Evolutionary conservation across 192 early-diverging fungal genomes (phyloP).

Genomic region (Coemansia sp.): DNA sequence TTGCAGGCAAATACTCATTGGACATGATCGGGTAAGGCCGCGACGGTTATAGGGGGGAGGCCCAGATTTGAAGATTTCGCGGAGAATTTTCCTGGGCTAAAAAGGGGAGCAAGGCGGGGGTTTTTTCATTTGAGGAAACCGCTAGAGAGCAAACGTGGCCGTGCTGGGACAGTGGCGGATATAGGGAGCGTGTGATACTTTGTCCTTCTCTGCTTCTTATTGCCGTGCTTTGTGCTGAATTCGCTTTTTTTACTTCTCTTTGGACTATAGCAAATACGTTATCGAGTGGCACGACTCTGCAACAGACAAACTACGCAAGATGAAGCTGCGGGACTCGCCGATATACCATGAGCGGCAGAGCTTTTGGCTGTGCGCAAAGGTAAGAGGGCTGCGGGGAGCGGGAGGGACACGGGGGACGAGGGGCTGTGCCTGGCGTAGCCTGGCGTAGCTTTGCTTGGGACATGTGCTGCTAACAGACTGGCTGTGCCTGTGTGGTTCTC

Average conservation of each 20-base stretch:
- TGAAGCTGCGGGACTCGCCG: conserved; percentile 45
- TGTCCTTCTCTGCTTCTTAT: background rate
- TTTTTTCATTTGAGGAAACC: conserved; percentile 1
- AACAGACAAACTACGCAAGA: conserved; percentile 11
- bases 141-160: no score
- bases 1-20: background rate
- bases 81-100: background rate
- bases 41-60: no score
- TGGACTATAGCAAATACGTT: conserved; percentile 12
- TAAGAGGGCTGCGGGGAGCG: no score
- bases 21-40: no score
- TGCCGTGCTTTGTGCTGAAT: background rate
- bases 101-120: no score
- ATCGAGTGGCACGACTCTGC: conserved; percentile 19
- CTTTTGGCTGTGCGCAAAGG: conserved; percentile 53
- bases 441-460: no score
- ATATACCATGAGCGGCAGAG: conserved; percentile 52
- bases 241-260: background rate
- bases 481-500: background rate
- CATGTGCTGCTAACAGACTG: no score
- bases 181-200: background rate
- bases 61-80: background rate
- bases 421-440: no score
- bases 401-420: no score
- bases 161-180: background rate